Evolutionary conservation across 1,139 yeast genomes (phyloP).

Genomic region (Kodamaea anthophila): DNA sequence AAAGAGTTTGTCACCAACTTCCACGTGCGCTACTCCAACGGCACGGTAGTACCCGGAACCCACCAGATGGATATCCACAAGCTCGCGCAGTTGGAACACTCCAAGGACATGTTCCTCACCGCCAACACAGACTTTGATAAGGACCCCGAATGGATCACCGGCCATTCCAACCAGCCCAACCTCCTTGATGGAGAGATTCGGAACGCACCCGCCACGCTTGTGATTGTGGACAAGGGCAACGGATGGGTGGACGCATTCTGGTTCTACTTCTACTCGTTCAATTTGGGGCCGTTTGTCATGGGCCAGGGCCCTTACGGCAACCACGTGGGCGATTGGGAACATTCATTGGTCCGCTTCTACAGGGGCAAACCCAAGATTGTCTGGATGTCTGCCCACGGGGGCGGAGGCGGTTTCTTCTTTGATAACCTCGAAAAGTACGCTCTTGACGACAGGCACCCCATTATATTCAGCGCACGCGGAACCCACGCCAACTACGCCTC

Average conservation of each 20-base stretch:
- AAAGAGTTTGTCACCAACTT: constrained; percentile 63
- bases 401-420: constrained; percentile 85
- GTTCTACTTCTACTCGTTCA: constrained; percentile 94
- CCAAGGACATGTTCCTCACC: constrained; percentile 41
- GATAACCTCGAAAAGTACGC: constrained; percentile 68
- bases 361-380: constrained; percentile 78
- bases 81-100: constrained; percentile 29
- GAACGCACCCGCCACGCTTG: constrained; percentile 73
- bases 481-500: constrained; percentile 96
- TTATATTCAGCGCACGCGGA: constrained; percentile 86
- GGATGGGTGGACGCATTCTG: constrained; percentile 93
- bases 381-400: constrained; percentile 99
- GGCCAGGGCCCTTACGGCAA: constrained; percentile 96
- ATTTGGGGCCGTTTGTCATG: constrained; percentile 94
- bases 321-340: constrained; percentile 99
- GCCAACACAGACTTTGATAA: constrained; percentile 63
- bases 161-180: constrained; percentile 60
- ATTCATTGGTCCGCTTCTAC: constrained; percentile 76
- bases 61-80: constrained; percentile 34
- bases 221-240: constrained; percentile 87
- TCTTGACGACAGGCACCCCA: constrained; percentile 47
- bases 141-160: constrained; percentile 87
- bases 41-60: constrained; percentile 37
- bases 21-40: constrained; percentile 42
- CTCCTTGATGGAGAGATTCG: constrained; percentile 62